Percentiles rank a stretch among this genome's conserved stretches.
Conservation (phyloP, 805 yeast genomes). For the Candida michaelii region DNA sequence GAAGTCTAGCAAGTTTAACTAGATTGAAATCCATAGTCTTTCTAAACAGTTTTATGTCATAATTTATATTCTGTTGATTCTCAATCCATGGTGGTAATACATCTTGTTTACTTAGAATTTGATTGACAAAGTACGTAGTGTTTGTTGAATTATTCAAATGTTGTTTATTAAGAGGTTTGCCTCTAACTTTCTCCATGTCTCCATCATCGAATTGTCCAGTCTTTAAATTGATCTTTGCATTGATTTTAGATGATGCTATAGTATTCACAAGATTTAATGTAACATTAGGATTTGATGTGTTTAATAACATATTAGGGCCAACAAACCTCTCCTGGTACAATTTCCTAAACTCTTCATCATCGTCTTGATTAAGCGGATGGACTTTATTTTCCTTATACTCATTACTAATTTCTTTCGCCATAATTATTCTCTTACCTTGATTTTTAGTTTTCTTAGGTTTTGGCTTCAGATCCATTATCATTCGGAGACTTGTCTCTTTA, state of each 20-base stretch:
- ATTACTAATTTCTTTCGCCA: slow-evolving; percentile 64
- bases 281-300: slow-evolving; percentile 40
- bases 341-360: slow-evolving; percentile 53
- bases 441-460: slow-evolving; percentile 14
- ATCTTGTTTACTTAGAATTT: slow-evolving; percentile 72
- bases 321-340: slow-evolving; percentile 62
- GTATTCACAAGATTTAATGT: slow-evolving; percentile 57
- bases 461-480: slow-evolving; percentile 33
- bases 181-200: slow-evolving; percentile 48
- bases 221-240: slow-evolving; percentile 58
- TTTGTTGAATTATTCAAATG: slow-evolving; percentile 66
- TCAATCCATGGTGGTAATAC: slow-evolving; percentile 91
- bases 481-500: slow-evolving; percentile 27
- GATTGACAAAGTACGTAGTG: slow-evolving; percentile 68
- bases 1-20: slow-evolving; percentile 8
- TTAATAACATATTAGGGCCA: slow-evolving; percentile 53
- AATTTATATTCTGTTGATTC: slow-evolving; percentile 66
- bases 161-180: slow-evolving; percentile 54
- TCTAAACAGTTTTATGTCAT: slow-evolving; percentile 49
- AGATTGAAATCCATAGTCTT: slow-evolving; percentile 38
- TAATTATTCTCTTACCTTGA: slow-evolving; percentile 36
- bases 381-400: slow-evolving; percentile 51
- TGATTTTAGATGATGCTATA: slow-evolving; percentile 73
- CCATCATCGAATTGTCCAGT: slow-evolving; percentile 69
- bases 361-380: slow-evolving; percentile 26